Evolutionary conservation across 108 stramenopile species (phyloP).

Genomic region (Nannochloropsis oceanica): DNA sequence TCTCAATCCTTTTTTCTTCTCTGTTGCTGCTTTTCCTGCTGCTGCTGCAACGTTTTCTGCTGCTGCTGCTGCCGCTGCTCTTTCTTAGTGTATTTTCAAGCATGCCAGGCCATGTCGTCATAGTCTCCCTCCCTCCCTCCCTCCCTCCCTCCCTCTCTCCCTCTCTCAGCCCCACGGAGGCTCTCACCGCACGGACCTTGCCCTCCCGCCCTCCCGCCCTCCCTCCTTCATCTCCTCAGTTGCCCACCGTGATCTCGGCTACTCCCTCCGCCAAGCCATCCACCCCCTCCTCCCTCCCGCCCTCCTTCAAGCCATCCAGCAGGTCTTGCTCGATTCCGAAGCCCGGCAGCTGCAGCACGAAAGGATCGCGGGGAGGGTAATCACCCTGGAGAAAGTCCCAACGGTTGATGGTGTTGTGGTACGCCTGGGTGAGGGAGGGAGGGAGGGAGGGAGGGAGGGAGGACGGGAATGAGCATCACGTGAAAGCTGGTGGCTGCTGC

Average conservation of each 20-base stretch:
- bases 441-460: not conserved
- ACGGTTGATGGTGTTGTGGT: not conserved
- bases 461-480: not conserved
- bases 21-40: too few species aligned
- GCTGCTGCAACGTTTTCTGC: too few species aligned
- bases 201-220: not conserved
- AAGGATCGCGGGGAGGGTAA: not conserved
- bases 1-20: too few species aligned
- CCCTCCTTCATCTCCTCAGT: not conserved
- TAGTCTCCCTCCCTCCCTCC: conserved; percentile 1
- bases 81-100: too few species aligned
- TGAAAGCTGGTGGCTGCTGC: too few species aligned
- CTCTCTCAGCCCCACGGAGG: not conserved
- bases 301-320: not conserved
- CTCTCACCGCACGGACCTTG: not conserved
- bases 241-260: not conserved
- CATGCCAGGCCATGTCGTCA: not conserved
- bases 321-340: not conserved
- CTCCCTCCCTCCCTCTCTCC: not conserved
- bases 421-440: not conserved
- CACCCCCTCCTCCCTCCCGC: not conserved
- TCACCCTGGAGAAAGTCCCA: not conserved
- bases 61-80: too few species aligned
- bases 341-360: not conserved
- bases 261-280: not conserved